Conservation (phyloP, 1,284 basidiomycete species). For the Lignosus rhinocerotis region DNA sequence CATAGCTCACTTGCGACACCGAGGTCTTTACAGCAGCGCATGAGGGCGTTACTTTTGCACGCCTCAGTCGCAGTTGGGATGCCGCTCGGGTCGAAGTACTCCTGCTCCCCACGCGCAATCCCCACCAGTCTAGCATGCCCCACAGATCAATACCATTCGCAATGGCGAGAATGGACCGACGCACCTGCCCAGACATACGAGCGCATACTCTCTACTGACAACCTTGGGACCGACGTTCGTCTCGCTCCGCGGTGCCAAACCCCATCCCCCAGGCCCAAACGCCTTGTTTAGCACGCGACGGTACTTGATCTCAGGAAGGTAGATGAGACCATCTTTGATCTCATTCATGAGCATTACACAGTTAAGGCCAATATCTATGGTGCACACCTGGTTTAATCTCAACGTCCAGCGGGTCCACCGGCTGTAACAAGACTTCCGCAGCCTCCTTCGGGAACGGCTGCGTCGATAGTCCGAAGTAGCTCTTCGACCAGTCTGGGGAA, state of each 20-base stretch:
- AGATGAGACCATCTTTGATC: conserved; percentile 83
- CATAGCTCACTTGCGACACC: conserved; percentile 97
- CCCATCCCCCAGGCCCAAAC: conserved; percentile 98
- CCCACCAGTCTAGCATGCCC: conserved; percentile 72
- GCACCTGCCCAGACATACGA: conserved; percentile 90
- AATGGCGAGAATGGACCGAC: background rate
- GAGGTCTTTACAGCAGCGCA: conserved; percentile 98
- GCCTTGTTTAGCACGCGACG: conserved; percentile 92
- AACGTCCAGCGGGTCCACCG: conserved; percentile 78
- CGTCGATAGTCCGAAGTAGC: conserved; percentile 81
- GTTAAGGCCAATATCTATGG: background rate
- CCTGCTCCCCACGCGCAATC: conserved; percentile 94
- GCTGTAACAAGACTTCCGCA: conserved; percentile 73
- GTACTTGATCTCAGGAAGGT: conserved; percentile 98
- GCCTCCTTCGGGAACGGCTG: conserved; percentile 81
- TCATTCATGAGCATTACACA: background rate
- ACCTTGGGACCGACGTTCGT: conserved; percentile 88
- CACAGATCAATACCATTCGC: background rate
- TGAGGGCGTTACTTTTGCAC: conserved; percentile 95
- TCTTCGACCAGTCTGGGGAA: conserved; percentile 79
- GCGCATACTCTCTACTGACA: conserved; percentile 92
- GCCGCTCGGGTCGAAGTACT: conserved; percentile 92
- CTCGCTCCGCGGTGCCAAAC: conserved; percentile 90
- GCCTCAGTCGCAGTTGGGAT: conserved; percentile 94
- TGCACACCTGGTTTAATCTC: conserved; percentile 90